phyloP scores from a whole-genome alignment of 2,329 filamentous ascomycete species.

The Grosmannia clavigera region DNA sequence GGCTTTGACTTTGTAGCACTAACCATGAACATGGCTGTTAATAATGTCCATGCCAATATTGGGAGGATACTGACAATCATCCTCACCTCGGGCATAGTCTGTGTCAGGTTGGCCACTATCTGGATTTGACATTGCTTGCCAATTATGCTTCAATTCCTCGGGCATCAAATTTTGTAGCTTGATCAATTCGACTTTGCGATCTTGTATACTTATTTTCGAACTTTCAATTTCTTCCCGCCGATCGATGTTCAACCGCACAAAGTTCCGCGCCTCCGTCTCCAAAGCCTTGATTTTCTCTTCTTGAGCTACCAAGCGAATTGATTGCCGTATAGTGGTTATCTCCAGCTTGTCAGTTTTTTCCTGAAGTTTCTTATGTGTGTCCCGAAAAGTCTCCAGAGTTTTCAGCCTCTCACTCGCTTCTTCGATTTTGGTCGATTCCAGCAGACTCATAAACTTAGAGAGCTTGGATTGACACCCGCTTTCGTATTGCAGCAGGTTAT shows the following conservation, averaged over 20 bases:
- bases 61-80: not conserved
- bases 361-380: not conserved
- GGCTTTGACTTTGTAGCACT: not conserved
- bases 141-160: not conserved
- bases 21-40: not conserved
- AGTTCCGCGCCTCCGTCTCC: not conserved
- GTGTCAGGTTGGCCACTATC: not conserved
- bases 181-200: not conserved
- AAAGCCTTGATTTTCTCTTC: constrained; percentile 3
- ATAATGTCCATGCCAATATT: not conserved
- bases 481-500: constrained; percentile 5
- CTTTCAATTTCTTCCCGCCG: not conserved
- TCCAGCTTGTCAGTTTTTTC: constrained; percentile 8
- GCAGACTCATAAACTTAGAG: not conserved
- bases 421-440: constrained; percentile 6
- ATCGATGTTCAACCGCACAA: not conserved
- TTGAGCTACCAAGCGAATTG: constrained; percentile 1
- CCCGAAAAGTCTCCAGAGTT: not conserved
- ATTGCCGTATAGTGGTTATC: constrained; percentile 1
- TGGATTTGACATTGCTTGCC: not conserved
- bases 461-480: constrained; percentile 3
- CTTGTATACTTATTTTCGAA: not conserved
- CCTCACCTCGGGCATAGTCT: not conserved
- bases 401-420: not conserved
- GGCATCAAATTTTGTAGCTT: not conserved